Evolutionary conservation across 1,284 basidiomycete species (phyloP).

Genomic region (Entoloma clypeatum): DNA sequence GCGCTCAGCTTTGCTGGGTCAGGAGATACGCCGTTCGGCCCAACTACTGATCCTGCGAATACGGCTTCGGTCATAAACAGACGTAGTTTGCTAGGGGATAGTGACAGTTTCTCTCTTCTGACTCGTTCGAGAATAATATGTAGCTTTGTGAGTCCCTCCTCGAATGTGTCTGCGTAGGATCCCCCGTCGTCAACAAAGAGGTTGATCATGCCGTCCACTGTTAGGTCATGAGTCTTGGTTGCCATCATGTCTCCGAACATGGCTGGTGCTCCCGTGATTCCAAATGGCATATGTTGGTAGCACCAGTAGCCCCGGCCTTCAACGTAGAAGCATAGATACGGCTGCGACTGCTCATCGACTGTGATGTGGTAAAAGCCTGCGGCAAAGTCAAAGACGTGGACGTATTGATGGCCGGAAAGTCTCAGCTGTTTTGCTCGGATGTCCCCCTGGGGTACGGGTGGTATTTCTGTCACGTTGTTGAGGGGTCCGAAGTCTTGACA

Average conservation of each 20-base stretch:
- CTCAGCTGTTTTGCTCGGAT: too few species aligned
- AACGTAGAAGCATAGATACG: slow-evolving; percentile 36
- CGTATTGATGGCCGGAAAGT: slow-evolving; percentile 1
- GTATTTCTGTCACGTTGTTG: too few species aligned
- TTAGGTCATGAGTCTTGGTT: slow-evolving; percentile 27
- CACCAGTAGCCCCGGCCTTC: slow-evolving; percentile 36
- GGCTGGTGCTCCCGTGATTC: slow-evolving; percentile 38
- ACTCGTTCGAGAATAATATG: slow-evolving; percentile 19
- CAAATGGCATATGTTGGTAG: slow-evolving; percentile 38
- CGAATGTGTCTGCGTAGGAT: slow-evolving; percentile 25
- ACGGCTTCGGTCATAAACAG: slow-evolving; percentile 31
- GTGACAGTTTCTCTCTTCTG: slow-evolving; percentile 23
- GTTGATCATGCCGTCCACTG: slow-evolving; percentile 25
- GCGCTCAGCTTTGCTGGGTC: slow-evolving; percentile 33
- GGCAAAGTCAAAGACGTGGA: slow-evolving; percentile 13
- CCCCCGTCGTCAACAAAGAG: slow-evolving; percentile 34
- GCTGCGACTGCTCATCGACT: slow-evolving; percentile 24
- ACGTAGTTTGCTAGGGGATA: slow-evolving; percentile 29
- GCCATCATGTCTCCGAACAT: slow-evolving; percentile 34
- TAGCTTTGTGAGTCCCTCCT: slow-evolving; percentile 20
- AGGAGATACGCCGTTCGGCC: slow-evolving; percentile 27
- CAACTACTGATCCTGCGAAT: slow-evolving; percentile 31
- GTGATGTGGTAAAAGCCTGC: slow-evolving; percentile 33
- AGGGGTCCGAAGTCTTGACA: too few species aligned
- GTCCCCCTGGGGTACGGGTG: too few species aligned